phyloP scores from a whole-genome alignment of 1,284 basidiomycete genomes.

The Puccinia triticina region DNA sequence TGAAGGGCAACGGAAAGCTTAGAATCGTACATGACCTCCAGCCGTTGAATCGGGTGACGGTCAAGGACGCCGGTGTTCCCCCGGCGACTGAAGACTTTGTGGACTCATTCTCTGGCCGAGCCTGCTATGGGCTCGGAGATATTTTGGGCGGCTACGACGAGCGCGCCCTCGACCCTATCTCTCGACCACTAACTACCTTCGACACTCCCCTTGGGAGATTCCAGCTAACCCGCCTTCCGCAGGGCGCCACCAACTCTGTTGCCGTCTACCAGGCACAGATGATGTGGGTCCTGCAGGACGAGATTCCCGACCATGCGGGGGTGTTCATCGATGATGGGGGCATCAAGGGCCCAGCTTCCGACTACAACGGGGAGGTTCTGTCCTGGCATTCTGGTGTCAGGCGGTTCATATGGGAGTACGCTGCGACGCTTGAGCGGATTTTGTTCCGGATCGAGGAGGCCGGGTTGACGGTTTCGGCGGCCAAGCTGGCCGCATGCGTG shows the following conservation, averaged over 20 bases:
- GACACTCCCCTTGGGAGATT: background rate
- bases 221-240: background rate
- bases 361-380: background rate
- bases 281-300: background rate
- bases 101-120: too few species aligned
- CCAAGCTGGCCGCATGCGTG: background rate
- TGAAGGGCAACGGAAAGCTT: background rate
- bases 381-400: background rate
- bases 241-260: background rate
- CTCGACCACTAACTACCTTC: background rate
- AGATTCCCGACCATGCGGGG: background rate
- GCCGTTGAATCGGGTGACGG: too few species aligned
- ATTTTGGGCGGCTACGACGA: background rate
- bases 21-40: too few species aligned
- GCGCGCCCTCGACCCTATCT: background rate
- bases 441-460: constrained; percentile 32
- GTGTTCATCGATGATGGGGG: constrained; percentile 9
- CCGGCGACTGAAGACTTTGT: background rate
- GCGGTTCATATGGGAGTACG: constrained; percentile 1
- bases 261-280: constrained; percentile 1
- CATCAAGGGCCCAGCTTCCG: background rate
- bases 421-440: background rate
- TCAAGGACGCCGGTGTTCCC: too few species aligned
- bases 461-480: background rate
- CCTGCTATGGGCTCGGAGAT: too few species aligned